Conservation (phyloP, 2,329 filamentous ascomycete species). For the Lasiodiplodia hormozganensis region DNA sequence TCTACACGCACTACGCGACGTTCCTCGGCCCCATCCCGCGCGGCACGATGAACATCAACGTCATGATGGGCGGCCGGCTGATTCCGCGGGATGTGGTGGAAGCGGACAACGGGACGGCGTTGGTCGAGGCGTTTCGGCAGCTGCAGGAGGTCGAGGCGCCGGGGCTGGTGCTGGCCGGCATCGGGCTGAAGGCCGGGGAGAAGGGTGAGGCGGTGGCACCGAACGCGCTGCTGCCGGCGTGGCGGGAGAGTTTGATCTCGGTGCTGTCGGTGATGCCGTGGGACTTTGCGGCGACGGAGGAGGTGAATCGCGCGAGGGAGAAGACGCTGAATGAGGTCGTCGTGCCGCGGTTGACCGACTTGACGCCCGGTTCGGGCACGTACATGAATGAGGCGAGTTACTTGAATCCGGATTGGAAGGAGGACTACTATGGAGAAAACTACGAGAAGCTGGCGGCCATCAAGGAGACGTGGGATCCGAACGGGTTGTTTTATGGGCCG, state of each 20-base stretch:
- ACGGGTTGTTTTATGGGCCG: constrained; percentile 33
- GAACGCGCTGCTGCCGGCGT: constrained; percentile 37
- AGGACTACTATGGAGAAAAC: constrained; percentile 32
- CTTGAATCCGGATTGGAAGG: not conserved
- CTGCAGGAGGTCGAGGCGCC: not conserved
- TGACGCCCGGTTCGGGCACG: constrained; percentile 43
- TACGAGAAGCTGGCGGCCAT: constrained; percentile 34
- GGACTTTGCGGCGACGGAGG: not conserved
- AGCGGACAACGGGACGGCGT: not conserved
- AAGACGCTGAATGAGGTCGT: constrained; percentile 1
- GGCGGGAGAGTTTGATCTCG: constrained; percentile 30
- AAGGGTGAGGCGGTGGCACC: not conserved
- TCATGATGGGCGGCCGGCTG: constrained; percentile 30
- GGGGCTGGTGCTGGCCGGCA: not conserved
- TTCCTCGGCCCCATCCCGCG: constrained; percentile 40
- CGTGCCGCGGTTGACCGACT: constrained; percentile 13
- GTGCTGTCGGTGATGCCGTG: not conserved
- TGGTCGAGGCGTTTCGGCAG: not conserved
- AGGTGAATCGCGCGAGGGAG: not conserved
- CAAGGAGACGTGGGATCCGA: constrained; percentile 38
- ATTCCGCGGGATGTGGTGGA: constrained; percentile 27
- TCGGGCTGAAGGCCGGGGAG: not conserved
- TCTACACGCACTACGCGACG: constrained; percentile 37
- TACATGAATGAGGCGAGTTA: constrained; percentile 27
- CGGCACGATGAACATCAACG: constrained; percentile 30